These are phyloP conservation scores for Parsonsia alboflavescens DNA, from an alignment of 257 asterid genomes.

Conservation along the genomic window DNA sequence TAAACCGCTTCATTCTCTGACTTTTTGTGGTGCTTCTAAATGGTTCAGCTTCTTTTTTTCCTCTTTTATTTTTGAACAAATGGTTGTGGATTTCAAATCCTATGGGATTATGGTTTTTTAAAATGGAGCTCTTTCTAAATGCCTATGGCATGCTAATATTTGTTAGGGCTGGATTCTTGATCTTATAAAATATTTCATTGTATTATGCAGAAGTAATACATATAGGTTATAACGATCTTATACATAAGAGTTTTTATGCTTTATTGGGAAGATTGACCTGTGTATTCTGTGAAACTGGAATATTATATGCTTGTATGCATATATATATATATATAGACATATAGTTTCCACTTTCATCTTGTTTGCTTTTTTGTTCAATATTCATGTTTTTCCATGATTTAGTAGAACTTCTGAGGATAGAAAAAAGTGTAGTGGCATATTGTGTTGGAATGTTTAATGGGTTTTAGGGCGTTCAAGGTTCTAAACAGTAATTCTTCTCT, in stretches of 20 bases:
- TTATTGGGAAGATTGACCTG: background rate
- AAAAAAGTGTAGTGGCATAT: no score
- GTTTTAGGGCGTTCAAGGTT: background rate
- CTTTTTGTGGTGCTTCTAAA: conserved; percentile 1
- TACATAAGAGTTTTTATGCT: no score
- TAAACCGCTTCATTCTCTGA: conserved; percentile 30
- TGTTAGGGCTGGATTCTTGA: background rate
- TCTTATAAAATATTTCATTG: background rate
- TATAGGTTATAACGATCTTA: no score
- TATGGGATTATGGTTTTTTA: background rate
- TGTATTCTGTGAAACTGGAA: background rate
- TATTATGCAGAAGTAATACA: background rate
- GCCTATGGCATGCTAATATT: background rate
- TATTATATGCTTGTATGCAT: no score
- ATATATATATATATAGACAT: no score
- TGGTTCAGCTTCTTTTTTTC: background rate
- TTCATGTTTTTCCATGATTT: background rate
- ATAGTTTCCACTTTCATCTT: background rate
- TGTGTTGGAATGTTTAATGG: background rate
- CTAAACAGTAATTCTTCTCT: background rate
- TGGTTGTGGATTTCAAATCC: background rate
- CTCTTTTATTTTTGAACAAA: background rate
- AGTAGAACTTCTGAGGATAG: background rate
- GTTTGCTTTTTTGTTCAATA: background rate
- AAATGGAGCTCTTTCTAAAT: background rate